phyloP scores from a whole-genome alignment of 768 basidiomycete genomes.

The Cantharellus cinnabarinus region DNA sequence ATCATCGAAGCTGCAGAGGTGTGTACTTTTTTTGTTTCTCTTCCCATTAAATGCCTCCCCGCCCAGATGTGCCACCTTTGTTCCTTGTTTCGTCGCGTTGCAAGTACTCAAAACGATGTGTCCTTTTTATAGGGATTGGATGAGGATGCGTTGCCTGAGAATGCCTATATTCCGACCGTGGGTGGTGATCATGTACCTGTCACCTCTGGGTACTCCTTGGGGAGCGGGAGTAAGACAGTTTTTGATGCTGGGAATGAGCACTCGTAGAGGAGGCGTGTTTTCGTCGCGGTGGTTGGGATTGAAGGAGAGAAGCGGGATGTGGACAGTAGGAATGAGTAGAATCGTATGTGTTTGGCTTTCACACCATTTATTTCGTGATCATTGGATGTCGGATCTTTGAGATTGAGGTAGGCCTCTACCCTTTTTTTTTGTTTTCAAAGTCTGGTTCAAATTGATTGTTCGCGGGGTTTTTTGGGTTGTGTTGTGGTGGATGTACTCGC shows the following conservation, averaged over 20 bases:
- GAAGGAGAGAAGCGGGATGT: no score
- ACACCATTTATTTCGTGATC: background rate
- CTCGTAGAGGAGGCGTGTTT: background rate
- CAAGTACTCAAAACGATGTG: background rate
- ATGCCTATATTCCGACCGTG: constrained; percentile 49
- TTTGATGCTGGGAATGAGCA: background rate
- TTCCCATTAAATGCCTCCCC: constrained; percentile 20
- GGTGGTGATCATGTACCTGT: constrained; percentile 10
- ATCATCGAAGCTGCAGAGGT: constrained; percentile 50
- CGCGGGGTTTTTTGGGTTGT: no score
- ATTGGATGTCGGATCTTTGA: background rate
- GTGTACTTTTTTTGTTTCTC: background rate
- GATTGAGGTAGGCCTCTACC: no score
- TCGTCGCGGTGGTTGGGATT: background rate
- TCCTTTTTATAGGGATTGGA: constrained; percentile 36
- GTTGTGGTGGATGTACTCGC: no score
- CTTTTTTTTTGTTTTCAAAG: no score
- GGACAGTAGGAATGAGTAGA: background rate
- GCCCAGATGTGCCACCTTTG: background rate
- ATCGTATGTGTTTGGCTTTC: background rate
- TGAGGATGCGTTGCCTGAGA: constrained; percentile 57
- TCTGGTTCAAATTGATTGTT: no score
- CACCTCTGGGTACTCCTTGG: background rate
- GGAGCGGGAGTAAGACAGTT: background rate
- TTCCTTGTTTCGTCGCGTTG: background rate